Base-by-base conservation (phyloP, 2,329 filamentous ascomycete species). In the Nemania sp. region DNA sequence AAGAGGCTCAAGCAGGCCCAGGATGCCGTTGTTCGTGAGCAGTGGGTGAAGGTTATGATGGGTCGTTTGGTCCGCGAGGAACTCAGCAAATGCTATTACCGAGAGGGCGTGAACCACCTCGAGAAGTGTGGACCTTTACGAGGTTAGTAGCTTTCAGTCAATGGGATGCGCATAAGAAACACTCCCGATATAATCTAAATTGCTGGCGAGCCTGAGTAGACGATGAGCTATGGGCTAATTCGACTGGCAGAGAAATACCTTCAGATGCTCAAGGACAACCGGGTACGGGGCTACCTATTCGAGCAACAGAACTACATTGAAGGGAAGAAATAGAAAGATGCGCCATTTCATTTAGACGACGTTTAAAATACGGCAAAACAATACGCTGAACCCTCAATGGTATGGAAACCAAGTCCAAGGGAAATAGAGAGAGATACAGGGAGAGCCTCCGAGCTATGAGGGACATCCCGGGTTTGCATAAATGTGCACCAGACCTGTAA, bases 11-110 rank as follows among this genome's bases (percentile, higher is more conserved):
- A 95, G 85, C 89, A 90, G 69, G 93, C 93, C 62, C 92, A 95
- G 80, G 93, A 96, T 80, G 88, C 92, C 72, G 87, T 96, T 65
- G 88, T 96, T 75, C 87, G 92, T 71, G 93, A 96, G 83, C 93
- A 96, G 84, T 96, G 93, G 93, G 92, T 96, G 68, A 90, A 89
- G 79, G 90, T 91, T 79, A 96, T 96, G 93, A 96, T 94, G 93
- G 92, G 91, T 66, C 87, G 93, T 69, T 83, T 96, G 71, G 92
- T 96, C 63, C 85, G 92, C 72, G 91, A 95, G 80, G 93, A 96
- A 85, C 84, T 96, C 83, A 87, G 90, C 81, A 95, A 93, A 84
- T 96, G 93, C 85, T 96, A 96, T 82, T 89, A 89, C 81, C 86
- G 89, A 74, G 92, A 96, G 82, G 93, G 93, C 64, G 92, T 94